Evolutionary conservation across 129 eudicot genomes (phyloP).

Genomic region (Artemisia argyi): DNA sequence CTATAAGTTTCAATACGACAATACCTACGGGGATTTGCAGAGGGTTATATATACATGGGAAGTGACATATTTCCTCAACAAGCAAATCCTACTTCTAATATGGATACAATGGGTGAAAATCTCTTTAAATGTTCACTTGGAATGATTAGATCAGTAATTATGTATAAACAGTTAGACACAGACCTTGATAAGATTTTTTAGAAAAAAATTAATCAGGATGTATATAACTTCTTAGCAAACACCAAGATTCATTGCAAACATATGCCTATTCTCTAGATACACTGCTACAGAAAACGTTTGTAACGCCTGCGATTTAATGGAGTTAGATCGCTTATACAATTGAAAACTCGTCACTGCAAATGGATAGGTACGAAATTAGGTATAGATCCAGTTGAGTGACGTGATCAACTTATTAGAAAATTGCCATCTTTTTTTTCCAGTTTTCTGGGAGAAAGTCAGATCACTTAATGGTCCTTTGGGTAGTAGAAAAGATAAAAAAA

Average conservation of each 20-base stretch:
- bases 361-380: background rate
- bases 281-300: background rate
- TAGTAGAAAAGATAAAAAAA: background rate
- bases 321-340: background rate
- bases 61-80: too few relatives aligned
- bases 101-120: too few relatives aligned
- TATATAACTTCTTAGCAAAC: too few relatives aligned
- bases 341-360: background rate
- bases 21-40: too few relatives aligned
- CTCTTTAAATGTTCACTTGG: too few relatives aligned
- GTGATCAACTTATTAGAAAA: background rate
- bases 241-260: background rate
- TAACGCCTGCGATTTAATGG: background rate
- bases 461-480: slow-evolving; percentile 4
- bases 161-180: too few relatives aligned
- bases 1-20: too few relatives aligned
- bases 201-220: too few relatives aligned
- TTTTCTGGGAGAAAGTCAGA: background rate
- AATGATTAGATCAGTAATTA: too few relatives aligned
- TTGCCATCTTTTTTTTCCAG: background rate
- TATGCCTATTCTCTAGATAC: background rate
- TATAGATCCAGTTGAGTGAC: background rate
- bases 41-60: too few relatives aligned
- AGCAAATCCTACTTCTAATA: too few relatives aligned
- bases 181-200: too few relatives aligned